Evolutionary conservation across 164 flowering plant genomes (phyloP), one percentile per base, ranked within the genome.

Genomic region (Buxus sempervirens): DNA sequence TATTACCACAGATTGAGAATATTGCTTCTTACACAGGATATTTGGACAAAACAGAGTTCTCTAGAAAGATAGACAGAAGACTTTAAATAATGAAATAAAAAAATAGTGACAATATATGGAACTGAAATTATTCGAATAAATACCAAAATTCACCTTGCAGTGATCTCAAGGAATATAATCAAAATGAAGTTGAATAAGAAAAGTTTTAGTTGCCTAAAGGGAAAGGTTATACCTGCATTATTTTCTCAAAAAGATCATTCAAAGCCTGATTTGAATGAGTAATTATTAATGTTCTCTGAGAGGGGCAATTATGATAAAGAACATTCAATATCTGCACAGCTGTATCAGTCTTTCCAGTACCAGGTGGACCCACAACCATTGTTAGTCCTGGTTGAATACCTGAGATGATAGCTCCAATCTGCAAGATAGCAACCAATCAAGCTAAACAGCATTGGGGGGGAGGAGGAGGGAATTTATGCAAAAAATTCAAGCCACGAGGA

Each of bases 361-460:
- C 99, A 76, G 99, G 98, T 54, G 99, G 99, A 74, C 99, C 99
- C 19, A 96, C 99, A 63, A 96, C 99, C 99, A 96, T 96, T 23
- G 99, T 89, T 36, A 90, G 72, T 54, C 99, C 98, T 14, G 99
- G 99, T 75, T 96, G 97, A 73, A 93, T 74, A 60, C 99, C 99
- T 3, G 98, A 96, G 42, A 88, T 87, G 72, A 96, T 93, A 66
- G 99, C 98, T 70, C 90, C 99, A 78, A 88, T 64, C 98, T 94
- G 82, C 57, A 67, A 72, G 65, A 26, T 36, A 61, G 64, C 24
- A 63, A 57, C 16, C 0, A 55, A 41, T 20, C 18, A 9, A 55
- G 25, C 9, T n/a, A 55, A 9, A 22, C 56, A 63, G n/a, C n/a
- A n/a, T n/a, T n/a, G n/a, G n/a, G n/a, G n/a, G n/a, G n/a, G 62